Base-by-base conservation (phyloP, 257 asterid genomes). In the Cordia subcordata region DNA sequence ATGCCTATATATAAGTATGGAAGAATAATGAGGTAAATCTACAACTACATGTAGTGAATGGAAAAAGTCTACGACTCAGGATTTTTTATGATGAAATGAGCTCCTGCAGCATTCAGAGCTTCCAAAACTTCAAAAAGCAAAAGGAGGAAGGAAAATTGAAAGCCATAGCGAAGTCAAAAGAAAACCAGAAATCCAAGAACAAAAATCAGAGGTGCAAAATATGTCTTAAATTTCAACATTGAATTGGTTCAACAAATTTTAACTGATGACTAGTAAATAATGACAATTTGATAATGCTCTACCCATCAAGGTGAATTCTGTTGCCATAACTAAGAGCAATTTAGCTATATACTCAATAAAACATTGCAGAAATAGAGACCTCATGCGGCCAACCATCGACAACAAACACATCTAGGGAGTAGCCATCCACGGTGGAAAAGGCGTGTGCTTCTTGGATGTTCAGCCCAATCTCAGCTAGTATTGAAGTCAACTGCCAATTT, bases 391-490 rank as follows among this genome's bases (percentile, higher is more conserved):
- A 93, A 68, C 97, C 99, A 67, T 89, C 95, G 74, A 93, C 99
- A 65, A 93, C 99, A 68, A 93, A 93, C 62, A 93, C 97, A 72
- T 93, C 97, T 51, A 93, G 77, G 40, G 99, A 89, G 69, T 81
- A 93, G 71, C 99, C 99, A 81, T 93, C 99, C 37, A 70, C 79
- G 10, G 97, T 86, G 58, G 99, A 93, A 83, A 93, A 93, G 57
- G 85, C 99, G 68, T 89, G 99, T 62, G 99, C 99, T 80, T 93
- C 99, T 73, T 80, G 94, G 84, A 93, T 93, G 70, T 93, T 93
- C 71, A 93, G 76, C 65, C 99, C 99, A 75, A 89, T 71, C 78
- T 89, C 99, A 65, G 94, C 82, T 70, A 93, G 82, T 66, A 93
- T 69, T n/a, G 93, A 80, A 57, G 97, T 93, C 82, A 93, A 82